Conservation (phyloP, 768 basidiomycete species). For the Calocybe indica region DNA sequence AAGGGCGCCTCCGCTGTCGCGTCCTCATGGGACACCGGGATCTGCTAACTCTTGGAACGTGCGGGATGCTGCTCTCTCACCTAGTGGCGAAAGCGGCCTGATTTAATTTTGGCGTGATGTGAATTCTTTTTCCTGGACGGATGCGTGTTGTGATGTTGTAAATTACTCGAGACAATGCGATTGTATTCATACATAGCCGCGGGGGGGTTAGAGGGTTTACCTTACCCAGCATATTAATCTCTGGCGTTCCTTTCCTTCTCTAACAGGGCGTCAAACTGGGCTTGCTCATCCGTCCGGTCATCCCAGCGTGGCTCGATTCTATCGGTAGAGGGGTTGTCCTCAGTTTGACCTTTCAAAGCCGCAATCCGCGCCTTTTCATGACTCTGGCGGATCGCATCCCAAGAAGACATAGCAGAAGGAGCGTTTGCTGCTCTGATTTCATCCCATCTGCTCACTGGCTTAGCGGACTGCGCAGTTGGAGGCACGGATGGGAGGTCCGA, state of each 20-base stretch:
- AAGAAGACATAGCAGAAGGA: slow-evolving; percentile 45
- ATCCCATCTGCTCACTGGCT: slow-evolving; percentile 49
- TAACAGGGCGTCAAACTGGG: slow-evolving; percentile 50
- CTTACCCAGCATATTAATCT: slow-evolving; percentile 7
- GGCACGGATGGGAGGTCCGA: no score
- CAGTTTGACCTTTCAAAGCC: slow-evolving; percentile 2
- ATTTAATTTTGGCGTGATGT: background rate
- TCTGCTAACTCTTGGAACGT: slow-evolving; percentile 7
- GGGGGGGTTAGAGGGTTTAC: background rate
- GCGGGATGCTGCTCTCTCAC: slow-evolving; percentile 20
- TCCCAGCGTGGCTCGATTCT: slow-evolving; percentile 9
- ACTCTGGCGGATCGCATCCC: slow-evolving; percentile 63
- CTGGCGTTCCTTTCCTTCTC: slow-evolving; percentile 49
- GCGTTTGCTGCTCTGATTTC: slow-evolving; percentile 54
- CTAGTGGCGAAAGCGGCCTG: slow-evolving; percentile 9
- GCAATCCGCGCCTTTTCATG: slow-evolving; percentile 34
- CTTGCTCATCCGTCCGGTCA: slow-evolving; percentile 43
- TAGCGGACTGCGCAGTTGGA: slow-evolving; percentile 4
- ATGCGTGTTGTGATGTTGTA: background rate
- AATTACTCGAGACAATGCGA: background rate
- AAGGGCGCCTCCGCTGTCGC: slow-evolving; percentile 11
- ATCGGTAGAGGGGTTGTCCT: background rate
- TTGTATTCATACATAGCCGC: slow-evolving; percentile 8
- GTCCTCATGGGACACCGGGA: slow-evolving; percentile 7
- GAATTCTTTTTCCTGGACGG: background rate